Base-by-base conservation (phyloP, 192 early-diverging fungal genomes). In the Dimargaris verticillata region DNA sequence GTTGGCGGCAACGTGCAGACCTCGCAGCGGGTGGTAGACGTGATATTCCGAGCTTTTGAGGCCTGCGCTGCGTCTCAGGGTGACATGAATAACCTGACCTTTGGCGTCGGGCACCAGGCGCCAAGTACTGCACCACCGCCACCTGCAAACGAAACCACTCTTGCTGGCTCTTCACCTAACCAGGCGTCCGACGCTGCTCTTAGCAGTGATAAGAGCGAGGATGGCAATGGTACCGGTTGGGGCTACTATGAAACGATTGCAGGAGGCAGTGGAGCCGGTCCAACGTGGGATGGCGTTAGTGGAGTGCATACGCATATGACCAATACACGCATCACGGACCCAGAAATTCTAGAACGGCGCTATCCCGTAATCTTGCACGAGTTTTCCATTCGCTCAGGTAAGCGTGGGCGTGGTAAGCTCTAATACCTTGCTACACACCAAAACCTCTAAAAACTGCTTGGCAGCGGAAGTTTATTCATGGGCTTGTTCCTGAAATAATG, bases 1-100 rank as follows among this genome's bases (percentile, higher is more conserved):
- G 95, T 98, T 15, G 95, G 95, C 49, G 95, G 95, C 43, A 98
- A 98, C 60, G 95, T 98, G 1, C 68, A 95, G 69, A 95, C 93
- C 0, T 88, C 85, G 41, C 95, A 98, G 72, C 77, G 95, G 28
- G 63, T 96, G 11, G 88, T 88, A 18, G 95, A 98, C 64, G 90
- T 94, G 20, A 81, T 98, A 45, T 66, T 98, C 14, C 84, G 88
- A 43, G 88, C 93, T 3, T 96, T 98, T 67, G 72, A 78, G 15
- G 92, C 88, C 0, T 88, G 87, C 61, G 91, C 92, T 3, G 93
- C 95, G 0, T 88, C 84, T 24, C 93, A 98, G 68, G 85, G 95
- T 0, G 90, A 88, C 68, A 88, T 86, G 78, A 98, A 98, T 78
- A 98, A 98, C 63, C 73, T 98, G 52, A 96, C 95, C 3, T 98